Conservation (phyloP, 1,139 yeast genomes). For the Candida sp. region DNA sequence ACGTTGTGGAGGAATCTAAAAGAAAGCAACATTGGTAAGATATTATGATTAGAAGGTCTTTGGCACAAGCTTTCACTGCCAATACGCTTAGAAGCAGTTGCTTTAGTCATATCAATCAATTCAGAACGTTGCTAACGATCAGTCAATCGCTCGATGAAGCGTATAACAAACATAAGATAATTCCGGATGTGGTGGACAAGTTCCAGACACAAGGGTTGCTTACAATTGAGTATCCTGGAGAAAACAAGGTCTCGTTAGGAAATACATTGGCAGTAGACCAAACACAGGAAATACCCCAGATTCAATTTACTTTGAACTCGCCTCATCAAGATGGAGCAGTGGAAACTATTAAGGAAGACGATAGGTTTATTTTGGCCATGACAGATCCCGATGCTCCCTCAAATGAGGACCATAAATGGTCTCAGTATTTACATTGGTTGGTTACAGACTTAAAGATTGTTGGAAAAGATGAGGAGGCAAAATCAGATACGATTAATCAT, state of each 20-base stretch:
- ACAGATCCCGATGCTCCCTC: conserved; percentile 97
- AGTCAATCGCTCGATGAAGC: conserved; percentile 61
- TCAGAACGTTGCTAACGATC: conserved; percentile 52
- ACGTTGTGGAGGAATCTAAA: no score
- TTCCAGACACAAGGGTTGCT: conserved; percentile 45
- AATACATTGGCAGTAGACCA: conserved; percentile 63
- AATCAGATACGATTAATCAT: conserved; percentile 22
- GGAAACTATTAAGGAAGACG: conserved; percentile 38
- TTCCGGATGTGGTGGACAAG: conserved; percentile 59
- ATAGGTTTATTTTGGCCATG: conserved; percentile 66
- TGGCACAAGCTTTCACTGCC: background rate
- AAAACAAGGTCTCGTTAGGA: conserved; percentile 74
- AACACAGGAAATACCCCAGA: conserved; percentile 61
- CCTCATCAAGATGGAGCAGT: conserved; percentile 34
- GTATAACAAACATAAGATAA: conserved; percentile 54
- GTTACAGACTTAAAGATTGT: conserved; percentile 56
- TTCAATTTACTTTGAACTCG: conserved; percentile 64
- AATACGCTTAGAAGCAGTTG: background rate
- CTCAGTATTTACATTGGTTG: conserved; percentile 81
- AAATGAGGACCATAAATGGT: conserved; percentile 77
- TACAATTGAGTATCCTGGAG: conserved; percentile 46
- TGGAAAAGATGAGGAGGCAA: conserved; percentile 18
- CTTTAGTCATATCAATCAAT: background rate
- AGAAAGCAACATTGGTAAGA: background rate
- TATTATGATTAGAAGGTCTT: background rate